These are phyloP conservation scores for Penicillium malachiteum DNA, from an alignment of 495 filamentous ascomycete species.

Conservation along the genomic window DNA sequence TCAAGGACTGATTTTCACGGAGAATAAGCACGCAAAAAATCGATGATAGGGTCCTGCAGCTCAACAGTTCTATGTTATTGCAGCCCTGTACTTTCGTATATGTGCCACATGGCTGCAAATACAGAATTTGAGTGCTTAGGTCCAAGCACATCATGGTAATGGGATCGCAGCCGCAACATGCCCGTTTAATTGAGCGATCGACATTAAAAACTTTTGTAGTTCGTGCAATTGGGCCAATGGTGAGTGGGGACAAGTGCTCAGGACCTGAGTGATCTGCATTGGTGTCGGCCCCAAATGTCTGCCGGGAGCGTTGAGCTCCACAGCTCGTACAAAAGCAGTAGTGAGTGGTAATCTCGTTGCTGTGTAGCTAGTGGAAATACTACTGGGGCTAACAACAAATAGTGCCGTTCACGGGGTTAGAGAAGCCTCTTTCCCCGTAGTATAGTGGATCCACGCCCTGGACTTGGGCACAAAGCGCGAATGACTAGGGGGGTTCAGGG, in stretches of 20 bases:
- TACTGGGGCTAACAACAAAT: slow-evolving; percentile 1
- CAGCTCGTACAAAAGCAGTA: background rate
- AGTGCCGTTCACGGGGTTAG: background rate
- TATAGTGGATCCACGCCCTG: background rate
- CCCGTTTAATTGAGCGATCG: slow-evolving; percentile 10
- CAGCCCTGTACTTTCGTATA: background rate
- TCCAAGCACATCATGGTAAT: slow-evolving; percentile 8
- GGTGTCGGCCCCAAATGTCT: background rate
- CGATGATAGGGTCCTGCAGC: background rate
- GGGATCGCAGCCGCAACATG: background rate
- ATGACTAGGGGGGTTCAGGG: background rate
- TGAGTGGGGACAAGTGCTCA: background rate
- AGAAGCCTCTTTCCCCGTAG: background rate
- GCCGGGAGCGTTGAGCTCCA: background rate
- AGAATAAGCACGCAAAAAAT: too few species aligned
- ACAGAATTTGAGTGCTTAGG: background rate
- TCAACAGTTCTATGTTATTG: background rate
- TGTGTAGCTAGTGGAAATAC: background rate
- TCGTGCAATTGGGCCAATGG: slow-evolving; percentile 12
- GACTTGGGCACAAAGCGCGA: background rate
- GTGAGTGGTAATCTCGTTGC: slow-evolving; percentile 7
- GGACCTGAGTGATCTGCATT: slow-evolving; percentile 15
- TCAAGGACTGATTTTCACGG: too few species aligned
- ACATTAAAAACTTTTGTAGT: slow-evolving; percentile 6
- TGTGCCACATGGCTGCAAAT: background rate